These are phyloP conservation scores for Cladobotryum protrusum DNA, from an alignment of 2,329 filamentous ascomycete genomes.

Conservation along the genomic window DNA sequence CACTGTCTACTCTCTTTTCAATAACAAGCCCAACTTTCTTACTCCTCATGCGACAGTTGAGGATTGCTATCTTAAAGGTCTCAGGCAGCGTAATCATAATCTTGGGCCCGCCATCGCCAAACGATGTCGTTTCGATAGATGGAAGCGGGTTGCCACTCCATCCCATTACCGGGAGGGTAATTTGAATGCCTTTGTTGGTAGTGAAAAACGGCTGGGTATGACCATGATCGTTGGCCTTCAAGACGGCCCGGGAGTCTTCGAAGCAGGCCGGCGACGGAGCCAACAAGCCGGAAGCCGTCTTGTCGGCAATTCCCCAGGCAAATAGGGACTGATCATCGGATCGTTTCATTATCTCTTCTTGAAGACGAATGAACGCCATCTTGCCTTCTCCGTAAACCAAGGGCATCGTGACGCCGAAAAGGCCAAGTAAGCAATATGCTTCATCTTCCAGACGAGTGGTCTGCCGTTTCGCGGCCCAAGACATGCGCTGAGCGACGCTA, in stretches of 20 bases:
- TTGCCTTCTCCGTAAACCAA: conserved; percentile 23
- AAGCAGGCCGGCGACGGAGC: no score
- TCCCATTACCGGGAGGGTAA: no score
- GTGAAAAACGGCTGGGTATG: conserved; percentile 7
- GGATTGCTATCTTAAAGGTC: no score
- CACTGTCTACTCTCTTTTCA: no score
- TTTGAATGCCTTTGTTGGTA: conserved; percentile 15
- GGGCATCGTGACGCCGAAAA: conserved; percentile 26
- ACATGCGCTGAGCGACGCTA: conserved; percentile 17
- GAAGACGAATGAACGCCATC: conserved; percentile 18
- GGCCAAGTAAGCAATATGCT: conserved; percentile 24
- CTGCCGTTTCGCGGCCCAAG: conserved; percentile 21
- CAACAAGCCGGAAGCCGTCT: no score
- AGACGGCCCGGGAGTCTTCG: not conserved
- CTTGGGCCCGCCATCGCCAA: no score
- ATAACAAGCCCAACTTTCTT: no score
- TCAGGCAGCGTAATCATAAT: no score
- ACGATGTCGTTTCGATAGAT: no score
- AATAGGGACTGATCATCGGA: conserved; percentile 5
- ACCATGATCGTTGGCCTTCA: not conserved
- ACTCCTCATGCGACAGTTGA: no score
- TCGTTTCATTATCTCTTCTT: conserved; percentile 18
- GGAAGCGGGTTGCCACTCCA: no score
- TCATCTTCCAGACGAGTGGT: conserved; percentile 22
- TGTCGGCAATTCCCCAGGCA: not conserved